Conservation (phyloP, 257 asterid genomes). For the Gardenia jasminoides region DNA sequence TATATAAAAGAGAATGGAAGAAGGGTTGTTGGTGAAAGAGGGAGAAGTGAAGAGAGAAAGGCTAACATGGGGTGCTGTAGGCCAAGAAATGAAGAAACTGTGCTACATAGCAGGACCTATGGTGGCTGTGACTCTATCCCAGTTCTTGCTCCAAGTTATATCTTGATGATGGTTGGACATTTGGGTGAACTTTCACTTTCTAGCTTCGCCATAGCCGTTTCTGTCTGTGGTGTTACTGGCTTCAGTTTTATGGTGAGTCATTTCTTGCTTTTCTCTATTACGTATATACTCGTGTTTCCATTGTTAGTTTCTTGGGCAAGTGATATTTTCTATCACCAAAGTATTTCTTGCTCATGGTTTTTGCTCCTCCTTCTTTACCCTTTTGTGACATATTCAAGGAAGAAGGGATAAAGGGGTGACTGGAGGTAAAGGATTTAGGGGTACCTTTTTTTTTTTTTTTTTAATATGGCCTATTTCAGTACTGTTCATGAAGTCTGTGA, state of each 20-base stretch:
- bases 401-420: neutral
- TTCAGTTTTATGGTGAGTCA: constrained; percentile 61
- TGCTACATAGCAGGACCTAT: constrained; percentile 77
- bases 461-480: neutral
- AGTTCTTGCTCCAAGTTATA: constrained; percentile 41
- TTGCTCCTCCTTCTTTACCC: neutral
- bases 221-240: constrained; percentile 74
- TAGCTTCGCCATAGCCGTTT: constrained; percentile 70
- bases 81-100: constrained; percentile 54
- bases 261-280: neutral
- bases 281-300: too few species aligned
- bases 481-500: too few species aligned
- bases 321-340: neutral
- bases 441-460: too few species aligned
- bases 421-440: too few species aligned
- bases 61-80: constrained; percentile 36
- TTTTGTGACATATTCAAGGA: neutral
- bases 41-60: constrained; percentile 1
- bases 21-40: constrained; percentile 44
- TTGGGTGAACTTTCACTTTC: constrained; percentile 74
- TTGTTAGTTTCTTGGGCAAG: neutral
- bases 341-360: neutral
- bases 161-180: constrained; percentile 86
- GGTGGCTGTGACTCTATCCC: constrained; percentile 68
- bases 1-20: constrained; percentile 38